A percentile compares a stretch with the other conserved stretches of the same genome.
phyloP scores from a whole-genome alignment of 2,329 filamentous ascomycete genomes.

The Penicillium sp. region DNA sequence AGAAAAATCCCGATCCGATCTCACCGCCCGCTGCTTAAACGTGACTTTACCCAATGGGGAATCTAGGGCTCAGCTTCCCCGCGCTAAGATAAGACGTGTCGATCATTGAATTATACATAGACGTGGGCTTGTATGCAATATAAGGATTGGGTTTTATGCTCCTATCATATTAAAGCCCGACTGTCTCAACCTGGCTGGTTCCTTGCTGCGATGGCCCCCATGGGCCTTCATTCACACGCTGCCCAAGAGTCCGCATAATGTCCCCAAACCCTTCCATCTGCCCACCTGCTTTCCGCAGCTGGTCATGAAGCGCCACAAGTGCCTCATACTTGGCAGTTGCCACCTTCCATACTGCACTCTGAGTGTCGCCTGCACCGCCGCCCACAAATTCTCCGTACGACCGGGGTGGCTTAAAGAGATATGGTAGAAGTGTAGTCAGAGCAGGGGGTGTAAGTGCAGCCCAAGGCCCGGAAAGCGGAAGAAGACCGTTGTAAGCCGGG shows the following conservation, averaged over 20 bases:
- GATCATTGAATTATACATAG: slow-evolving; percentile 10
- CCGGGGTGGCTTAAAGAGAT: slow-evolving; percentile 52
- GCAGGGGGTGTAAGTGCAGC: slow-evolving; percentile 50
- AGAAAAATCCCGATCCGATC: slow-evolving; percentile 15
- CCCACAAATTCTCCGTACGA: slow-evolving; percentile 55
- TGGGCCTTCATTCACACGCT: slow-evolving; percentile 40
- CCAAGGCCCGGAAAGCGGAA: slow-evolving; percentile 45
- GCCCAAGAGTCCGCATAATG: slow-evolving; percentile 37
- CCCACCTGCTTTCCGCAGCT: slow-evolving; percentile 37
- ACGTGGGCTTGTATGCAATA: no score
- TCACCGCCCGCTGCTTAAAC: slow-evolving; percentile 16
- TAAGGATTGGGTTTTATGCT: no score
- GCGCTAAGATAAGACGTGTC: slow-evolving; percentile 17
- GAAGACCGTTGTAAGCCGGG: slow-evolving; percentile 30
- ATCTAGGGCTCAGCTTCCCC: slow-evolving; percentile 13
- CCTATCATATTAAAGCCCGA: slow-evolving; percentile 26
- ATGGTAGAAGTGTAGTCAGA: slow-evolving; percentile 49
- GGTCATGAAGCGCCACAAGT: slow-evolving; percentile 45
- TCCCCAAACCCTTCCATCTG: slow-evolving; percentile 35
- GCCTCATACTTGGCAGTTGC: slow-evolving; percentile 55
- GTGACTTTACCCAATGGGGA: slow-evolving; percentile 2
- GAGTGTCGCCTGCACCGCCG: slow-evolving; percentile 50
- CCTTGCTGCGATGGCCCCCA: slow-evolving; percentile 33
- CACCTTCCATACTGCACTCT: slow-evolving; percentile 54
- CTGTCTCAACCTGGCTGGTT: slow-evolving; percentile 33